Conservation (phyloP, 805 yeast genomes). For the Candida ulmi region DNA sequence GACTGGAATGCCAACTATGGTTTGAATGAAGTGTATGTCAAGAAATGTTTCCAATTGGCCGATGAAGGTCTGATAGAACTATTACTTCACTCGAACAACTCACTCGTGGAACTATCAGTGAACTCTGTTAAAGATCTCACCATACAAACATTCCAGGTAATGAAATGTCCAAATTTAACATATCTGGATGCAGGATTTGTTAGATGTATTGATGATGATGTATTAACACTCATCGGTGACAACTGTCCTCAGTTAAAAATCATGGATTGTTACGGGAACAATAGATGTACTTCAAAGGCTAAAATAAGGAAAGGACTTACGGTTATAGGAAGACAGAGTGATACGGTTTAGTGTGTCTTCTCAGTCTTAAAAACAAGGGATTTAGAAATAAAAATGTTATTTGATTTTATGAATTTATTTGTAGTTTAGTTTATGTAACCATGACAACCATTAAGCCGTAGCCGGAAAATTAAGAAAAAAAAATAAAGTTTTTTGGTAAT, state of each 20-base stretch:
- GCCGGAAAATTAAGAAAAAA: no score
- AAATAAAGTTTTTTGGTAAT: no score
- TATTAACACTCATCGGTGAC: constrained; percentile 49
- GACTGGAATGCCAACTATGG: constrained; percentile 54
- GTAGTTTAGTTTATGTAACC: no score
- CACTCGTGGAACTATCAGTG: constrained; percentile 64
- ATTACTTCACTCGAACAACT: constrained; percentile 53
- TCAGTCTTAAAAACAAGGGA: no score
- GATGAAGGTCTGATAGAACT: constrained; percentile 59
- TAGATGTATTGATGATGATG: constrained; percentile 64
- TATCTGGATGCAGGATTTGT: constrained; percentile 77
- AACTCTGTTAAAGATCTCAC: constrained; percentile 67
- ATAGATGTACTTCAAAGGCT: constrained; percentile 56
- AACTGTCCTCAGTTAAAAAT: constrained; percentile 58
- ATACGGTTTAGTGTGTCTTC: constrained; percentile 32
- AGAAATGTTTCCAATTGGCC: constrained; percentile 60
- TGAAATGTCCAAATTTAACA: constrained; percentile 55
- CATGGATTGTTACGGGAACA: constrained; percentile 78
- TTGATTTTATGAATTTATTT: no score
- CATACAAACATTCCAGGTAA: constrained; percentile 41
- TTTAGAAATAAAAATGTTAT: no score
- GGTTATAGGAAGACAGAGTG: constrained; percentile 73
- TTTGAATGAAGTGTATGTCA: constrained; percentile 51
- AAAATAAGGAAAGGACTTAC: constrained; percentile 46
- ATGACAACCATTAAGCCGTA: no score